Percentiles rank a stretch among this genome's conserved stretches.
These are phyloP conservation scores for Guyanaporus albipodus DNA, from an alignment of 768 basidiomycete genomes.

Conservation along the genomic window DNA sequence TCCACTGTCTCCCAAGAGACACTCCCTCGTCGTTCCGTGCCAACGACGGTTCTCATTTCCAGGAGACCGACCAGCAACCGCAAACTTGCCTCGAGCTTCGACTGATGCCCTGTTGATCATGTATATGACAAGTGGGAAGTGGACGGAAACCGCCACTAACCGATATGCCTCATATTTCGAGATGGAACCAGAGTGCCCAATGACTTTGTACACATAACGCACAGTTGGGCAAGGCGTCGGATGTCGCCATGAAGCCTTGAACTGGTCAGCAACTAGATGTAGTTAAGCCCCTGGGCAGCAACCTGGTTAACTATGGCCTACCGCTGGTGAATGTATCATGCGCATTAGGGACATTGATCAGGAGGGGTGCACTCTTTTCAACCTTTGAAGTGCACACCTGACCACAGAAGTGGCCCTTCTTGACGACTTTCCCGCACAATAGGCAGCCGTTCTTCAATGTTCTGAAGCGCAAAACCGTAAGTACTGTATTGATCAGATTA, in stretches of 20 bases:
- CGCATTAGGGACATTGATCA: conserved; percentile 55
- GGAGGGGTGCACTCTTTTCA: conserved; percentile 49
- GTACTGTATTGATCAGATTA: conserved; percentile 27
- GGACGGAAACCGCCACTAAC: conserved; percentile 31
- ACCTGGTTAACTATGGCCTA: conserved; percentile 28
- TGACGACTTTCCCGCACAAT: conserved; percentile 55
- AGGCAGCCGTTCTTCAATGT: conserved; percentile 47
- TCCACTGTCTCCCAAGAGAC: conserved; percentile 61
- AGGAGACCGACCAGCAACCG: conserved; percentile 45
- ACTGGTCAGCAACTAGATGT: conserved; percentile 56
- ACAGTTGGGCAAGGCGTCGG: conserved; percentile 55
- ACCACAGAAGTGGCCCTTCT: conserved; percentile 63
- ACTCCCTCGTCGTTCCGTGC: conserved; percentile 68
- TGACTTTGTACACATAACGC: conserved; percentile 60
- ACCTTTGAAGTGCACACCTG: conserved; percentile 52
- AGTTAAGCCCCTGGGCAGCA: background rate
- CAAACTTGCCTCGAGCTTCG: conserved; percentile 59
- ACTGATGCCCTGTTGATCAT: conserved; percentile 42
- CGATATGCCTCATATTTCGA: conserved; percentile 59
- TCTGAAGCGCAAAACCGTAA: conserved; percentile 32
- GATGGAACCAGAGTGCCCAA: conserved; percentile 45
- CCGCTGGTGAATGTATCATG: conserved; percentile 66
- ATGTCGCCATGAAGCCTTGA: conserved; percentile 68
- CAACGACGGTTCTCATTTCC: conserved; percentile 74
- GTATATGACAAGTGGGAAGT: background rate